These are phyloP conservation scores for Mycena venus DNA, from an alignment of 768 basidiomycete species.

Conservation along the genomic window DNA sequence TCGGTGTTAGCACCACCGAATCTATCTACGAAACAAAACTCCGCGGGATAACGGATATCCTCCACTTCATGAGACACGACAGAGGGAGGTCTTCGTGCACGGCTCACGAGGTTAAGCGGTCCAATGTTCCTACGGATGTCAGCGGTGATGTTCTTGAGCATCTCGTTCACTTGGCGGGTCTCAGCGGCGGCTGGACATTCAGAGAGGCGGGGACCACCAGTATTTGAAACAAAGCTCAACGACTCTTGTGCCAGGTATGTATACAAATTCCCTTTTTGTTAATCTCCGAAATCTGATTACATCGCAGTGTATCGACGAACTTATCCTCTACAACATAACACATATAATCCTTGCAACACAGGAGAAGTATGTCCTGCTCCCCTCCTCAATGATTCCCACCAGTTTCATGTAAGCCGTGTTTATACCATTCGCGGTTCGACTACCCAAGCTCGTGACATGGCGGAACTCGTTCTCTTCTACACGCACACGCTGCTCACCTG, in stretches of 20 bases:
- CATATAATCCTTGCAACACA: slow-evolving; percentile 12
- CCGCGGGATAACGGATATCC: background rate
- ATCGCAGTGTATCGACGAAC: slow-evolving; percentile 15
- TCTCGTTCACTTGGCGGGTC: background rate
- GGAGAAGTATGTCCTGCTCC: slow-evolving; percentile 5
- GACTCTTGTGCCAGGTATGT: slow-evolving; percentile 4
- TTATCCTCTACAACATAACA: background rate
- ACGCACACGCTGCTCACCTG: background rate
- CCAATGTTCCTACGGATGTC: background rate
- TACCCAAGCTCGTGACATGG: slow-evolving; percentile 10
- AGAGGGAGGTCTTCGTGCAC: background rate
- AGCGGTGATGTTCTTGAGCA: background rate
- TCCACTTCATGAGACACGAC: background rate
- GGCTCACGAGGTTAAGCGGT: slow-evolving; percentile 12
- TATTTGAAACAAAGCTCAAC: background rate
- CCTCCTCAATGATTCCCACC: slow-evolving; percentile 7
- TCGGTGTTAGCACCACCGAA: background rate
- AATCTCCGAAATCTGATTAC: background rate
- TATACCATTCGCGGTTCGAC: background rate
- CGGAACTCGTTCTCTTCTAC: slow-evolving; percentile 12
- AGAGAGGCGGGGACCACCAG: background rate
- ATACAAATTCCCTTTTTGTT: background rate
- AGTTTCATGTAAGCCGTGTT: background rate
- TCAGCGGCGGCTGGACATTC: background rate
- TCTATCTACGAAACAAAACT: background rate